These are phyloP conservation scores for Diplocarpon mali DNA, from an alignment of 2,329 filamentous ascomycete species.

Conservation along the genomic window DNA sequence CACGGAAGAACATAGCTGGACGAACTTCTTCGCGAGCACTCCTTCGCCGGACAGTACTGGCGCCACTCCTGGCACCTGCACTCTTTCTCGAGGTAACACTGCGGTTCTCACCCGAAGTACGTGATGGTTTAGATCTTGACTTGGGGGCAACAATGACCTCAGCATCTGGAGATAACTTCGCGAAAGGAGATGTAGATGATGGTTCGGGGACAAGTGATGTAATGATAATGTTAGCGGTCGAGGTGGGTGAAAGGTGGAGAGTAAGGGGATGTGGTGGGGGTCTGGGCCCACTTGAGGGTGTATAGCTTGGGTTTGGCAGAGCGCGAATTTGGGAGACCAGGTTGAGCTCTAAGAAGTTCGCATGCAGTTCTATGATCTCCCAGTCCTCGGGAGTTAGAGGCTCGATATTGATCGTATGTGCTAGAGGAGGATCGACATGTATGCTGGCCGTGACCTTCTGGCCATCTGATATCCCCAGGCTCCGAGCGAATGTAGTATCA, in stretches of 20 bases:
- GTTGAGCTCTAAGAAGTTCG: constrained; percentile 89
- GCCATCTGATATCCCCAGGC: constrained; percentile 68
- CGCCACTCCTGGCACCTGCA: constrained; percentile 58
- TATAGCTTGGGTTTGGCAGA: constrained; percentile 71
- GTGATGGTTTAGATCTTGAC: constrained; percentile 58
- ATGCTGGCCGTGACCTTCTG: constrained; percentile 63
- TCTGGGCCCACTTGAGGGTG: constrained; percentile 37
- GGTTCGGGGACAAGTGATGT: constrained; percentile 71
- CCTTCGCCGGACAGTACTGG: constrained; percentile 56
- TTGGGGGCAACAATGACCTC: constrained; percentile 98
- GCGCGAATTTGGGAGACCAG: constrained; percentile 87
- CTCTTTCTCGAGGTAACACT: constrained; percentile 75
- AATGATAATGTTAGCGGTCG: constrained; percentile 83
- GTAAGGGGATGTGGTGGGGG: constrained; percentile 68
- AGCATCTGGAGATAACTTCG: constrained; percentile 85
- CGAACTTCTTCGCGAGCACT: constrained; percentile 54
- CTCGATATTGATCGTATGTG: constrained; percentile 94
- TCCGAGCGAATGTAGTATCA: constrained; percentile 70
- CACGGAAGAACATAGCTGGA: constrained; percentile 66
- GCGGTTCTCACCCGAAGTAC: constrained; percentile 59
- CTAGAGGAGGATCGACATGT: constrained; percentile 81
- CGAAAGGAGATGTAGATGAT: constrained; percentile 61
- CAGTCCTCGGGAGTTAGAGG: constrained; percentile 91
- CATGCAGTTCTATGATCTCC: constrained; percentile 98
- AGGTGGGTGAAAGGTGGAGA: constrained; percentile 87